Conservation (phyloP, 257 asterid species). For the Solanum medicagineum region DNA sequence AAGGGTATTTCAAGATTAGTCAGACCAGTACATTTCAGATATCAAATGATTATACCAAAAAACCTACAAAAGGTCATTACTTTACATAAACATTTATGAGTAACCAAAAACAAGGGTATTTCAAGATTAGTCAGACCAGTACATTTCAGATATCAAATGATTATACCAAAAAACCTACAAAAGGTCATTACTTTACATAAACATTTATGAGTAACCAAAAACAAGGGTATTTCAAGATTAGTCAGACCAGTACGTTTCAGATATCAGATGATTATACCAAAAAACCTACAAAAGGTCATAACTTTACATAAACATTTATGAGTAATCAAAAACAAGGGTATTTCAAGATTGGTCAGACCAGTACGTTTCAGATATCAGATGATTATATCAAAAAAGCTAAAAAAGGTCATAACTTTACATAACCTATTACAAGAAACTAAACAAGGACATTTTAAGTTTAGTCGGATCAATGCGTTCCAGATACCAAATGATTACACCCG, state of each 20-base stretch:
- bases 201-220: slow-evolving; percentile 25
- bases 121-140: background rate
- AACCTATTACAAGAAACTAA: slow-evolving; percentile 13
- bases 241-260: background rate
- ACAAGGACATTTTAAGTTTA: background rate
- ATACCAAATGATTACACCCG: background rate
- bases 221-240: background rate
- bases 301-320: slow-evolving; percentile 23
- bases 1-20: background rate
- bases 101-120: slow-evolving; percentile 10
- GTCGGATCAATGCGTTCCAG: background rate
- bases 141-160: background rate
- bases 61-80: background rate
- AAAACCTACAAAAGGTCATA: background rate
- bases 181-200: background rate
- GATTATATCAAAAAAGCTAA: background rate
- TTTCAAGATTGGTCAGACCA: background rate
- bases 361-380: background rate
- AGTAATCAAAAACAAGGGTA: slow-evolving; percentile 11
- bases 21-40: too few relatives aligned
- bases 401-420: background rate
- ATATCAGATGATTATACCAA: background rate
- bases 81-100: slow-evolving; percentile 24
- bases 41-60: background rate
- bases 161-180: background rate